Base-by-base conservation (phyloP, 2,329 filamentous ascomycete genomes). In the Epichloe scottii region DNA sequence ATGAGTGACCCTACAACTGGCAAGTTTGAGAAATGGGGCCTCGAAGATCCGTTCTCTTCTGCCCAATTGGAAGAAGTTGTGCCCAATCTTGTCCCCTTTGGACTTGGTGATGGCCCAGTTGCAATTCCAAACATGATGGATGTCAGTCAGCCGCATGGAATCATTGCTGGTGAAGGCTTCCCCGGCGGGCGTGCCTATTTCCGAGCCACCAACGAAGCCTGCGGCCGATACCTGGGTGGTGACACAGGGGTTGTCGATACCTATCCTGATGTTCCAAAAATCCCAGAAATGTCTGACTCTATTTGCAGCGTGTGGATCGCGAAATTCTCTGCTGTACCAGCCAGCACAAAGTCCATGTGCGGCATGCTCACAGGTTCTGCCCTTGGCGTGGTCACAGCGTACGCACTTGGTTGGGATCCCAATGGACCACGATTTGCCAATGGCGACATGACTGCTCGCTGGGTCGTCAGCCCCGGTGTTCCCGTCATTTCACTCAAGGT, bases 401-500 rank as follows among this genome's bases (percentile, higher is more conserved):
- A 93, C 68, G 84, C 87, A 19, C 71, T 96, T 1, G 85, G 85
- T 23, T 68, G 70, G 51, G 74, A 78, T 47, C 60, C 63, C 3
- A 69, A 79, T 23, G 79, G 84, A 48, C 74, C 80, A 50, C 77
- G 84, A 51, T 80, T 84, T 56, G 73, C 76, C 38, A 80, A 81
- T 40, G 89, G 89, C 4, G 85, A 94, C 60, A 77, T 93, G 57
- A 95, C 88, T 39, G 87, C 87, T 35, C 86, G 85, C 57, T 97
- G 91, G 91, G 82, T 88, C 10, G 73, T 97, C 12, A 89, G 89
- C 61, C 93, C 93, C 3, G 93, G 93, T 40, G 89, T 97, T 3
- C 93, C 93, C 0, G 93, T 98, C 54, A 78, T 96, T 50, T 79
- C 82, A 1, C 81, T 98, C 54, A 80, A 80, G 43, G 79, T 95